These are phyloP conservation scores for Corymbia citriodora DNA, from an alignment of 441 rosid genomes.

Conservation along the genomic window DNA sequence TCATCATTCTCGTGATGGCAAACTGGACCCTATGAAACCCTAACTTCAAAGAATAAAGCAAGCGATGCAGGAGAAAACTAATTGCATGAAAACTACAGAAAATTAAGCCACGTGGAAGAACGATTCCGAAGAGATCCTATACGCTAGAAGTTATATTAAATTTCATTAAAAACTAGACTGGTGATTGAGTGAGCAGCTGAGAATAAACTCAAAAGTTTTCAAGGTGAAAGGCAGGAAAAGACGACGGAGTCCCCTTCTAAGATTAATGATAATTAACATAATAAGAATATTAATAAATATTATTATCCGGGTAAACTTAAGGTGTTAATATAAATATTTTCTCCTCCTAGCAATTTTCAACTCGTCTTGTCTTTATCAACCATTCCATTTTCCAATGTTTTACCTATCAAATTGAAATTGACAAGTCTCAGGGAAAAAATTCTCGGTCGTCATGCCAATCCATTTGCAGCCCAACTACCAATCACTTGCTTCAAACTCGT, in stretches of 20 bases:
- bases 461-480: slow-evolving; percentile 4
- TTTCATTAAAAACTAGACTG: not conserved
- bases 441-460: not conserved
- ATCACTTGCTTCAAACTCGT: not conserved
- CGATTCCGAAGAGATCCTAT: not conserved
- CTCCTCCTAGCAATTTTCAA: not conserved
- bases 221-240: not conserved
- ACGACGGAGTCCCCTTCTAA: not conserved
- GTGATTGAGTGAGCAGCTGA: not conserved
- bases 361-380: not conserved
- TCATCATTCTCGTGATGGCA: not conserved
- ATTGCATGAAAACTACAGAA: not conserved
- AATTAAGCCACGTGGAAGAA: not conserved
- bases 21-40: not conserved
- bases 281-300: not conserved
- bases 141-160: not conserved
- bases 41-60: not conserved
- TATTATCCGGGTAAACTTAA: not conserved
- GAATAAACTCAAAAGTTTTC: not conserved
- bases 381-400: not conserved
- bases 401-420: not conserved
- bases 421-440: not conserved
- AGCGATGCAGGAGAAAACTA: not conserved
- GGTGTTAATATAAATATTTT: not conserved
- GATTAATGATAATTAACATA: not conserved